Evolutionary conservation across 2,329 filamentous ascomycete genomes (phyloP), one percentile per base, ranked within the genome.

Genomic region (Penicillium sp.): DNA sequence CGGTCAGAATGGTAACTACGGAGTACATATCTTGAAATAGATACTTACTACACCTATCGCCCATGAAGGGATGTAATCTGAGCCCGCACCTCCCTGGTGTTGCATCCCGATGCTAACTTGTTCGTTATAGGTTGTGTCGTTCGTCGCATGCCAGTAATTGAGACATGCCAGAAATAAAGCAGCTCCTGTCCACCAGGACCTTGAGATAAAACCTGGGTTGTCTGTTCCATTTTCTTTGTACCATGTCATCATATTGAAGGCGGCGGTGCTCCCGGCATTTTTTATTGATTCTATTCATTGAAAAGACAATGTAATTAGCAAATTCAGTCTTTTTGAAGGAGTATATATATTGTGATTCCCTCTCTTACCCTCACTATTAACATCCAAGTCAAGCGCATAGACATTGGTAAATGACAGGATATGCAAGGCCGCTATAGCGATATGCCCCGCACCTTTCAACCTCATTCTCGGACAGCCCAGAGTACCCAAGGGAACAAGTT

Each of bases 141-240:
- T 84, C 0, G 86, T 88, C 55, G 82, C 79, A 58, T 85, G 81
- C 82, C 84, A 87, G 69, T 89, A 89, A 70, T 89, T 85, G 43
- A 89, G 78, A 64, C 88, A 75, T 1, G 84, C 82, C 61, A 85
- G 84, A 79, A 87, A 88, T 75, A 90, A 78, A n/a, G 84, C 83
- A 50, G 84, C 84, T 6, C 84, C 84, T 67, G 89, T 84, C 87
- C 87, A 90, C 87, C 87, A 90, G 77, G 88, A 89, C 71, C 88
- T 88, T 7, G 84, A 83, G 28, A 91, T 73, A 51, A 81, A 73
- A 46, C 81, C 81, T 5, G 79, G 79, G 19, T 75, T 72, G 16
- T 77, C 78, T 1, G 78, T 75, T 37, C 74, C 60, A 56, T 83
- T 80, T 25, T 80, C 81, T 40, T 69, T 73, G 61, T 84, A 84